These are phyloP conservation scores for Cicer yamashitae DNA, from an alignment of 306 rosid genomes.

Conservation along the genomic window DNA sequence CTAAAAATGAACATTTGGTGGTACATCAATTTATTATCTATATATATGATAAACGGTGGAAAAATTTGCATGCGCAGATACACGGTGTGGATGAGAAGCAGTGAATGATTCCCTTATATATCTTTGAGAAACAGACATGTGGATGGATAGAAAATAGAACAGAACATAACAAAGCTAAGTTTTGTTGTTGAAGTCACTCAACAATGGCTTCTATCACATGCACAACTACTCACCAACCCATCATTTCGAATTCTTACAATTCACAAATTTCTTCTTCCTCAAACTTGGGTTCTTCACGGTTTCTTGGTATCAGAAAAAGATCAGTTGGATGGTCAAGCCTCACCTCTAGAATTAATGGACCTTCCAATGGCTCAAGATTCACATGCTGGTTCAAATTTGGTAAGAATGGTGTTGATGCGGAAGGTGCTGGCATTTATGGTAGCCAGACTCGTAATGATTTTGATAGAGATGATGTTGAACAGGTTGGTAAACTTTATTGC, in stretches of 20 bases:
- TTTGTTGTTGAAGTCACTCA: constrained; percentile 44
- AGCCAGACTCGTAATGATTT: constrained; percentile 90
- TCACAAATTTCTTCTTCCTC: constrained; percentile 44
- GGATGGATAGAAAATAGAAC: constrained; percentile 52
- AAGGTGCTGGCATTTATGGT: constrained; percentile 98
- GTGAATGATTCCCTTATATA: constrained; percentile 6
- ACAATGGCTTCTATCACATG: constrained; percentile 82
- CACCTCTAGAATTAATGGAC: constrained; percentile 58
- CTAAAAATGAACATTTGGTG: too few species aligned
- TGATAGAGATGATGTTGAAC: constrained; percentile 94
- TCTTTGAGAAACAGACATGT: constrained; percentile 40
- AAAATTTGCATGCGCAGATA: not conserved
- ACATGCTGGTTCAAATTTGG: constrained; percentile 92
- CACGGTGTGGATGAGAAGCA: not conserved
- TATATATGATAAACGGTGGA: not conserved
- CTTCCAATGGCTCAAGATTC: constrained; percentile 79
- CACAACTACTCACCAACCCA: constrained; percentile 52
- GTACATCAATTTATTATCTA: too few species aligned
- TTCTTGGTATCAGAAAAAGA: constrained; percentile 55
- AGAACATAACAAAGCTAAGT: not conserved
- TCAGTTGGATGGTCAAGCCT: constrained; percentile 50
- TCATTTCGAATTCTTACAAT: constrained; percentile 50
- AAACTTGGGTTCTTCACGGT: constrained; percentile 53
- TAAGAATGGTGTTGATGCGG: constrained; percentile 84
- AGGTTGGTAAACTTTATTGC: constrained; percentile 51